Evolutionary conservation across 1,284 basidiomycete species (phyloP).

Genomic region (Farysia itapuensis): DNA sequence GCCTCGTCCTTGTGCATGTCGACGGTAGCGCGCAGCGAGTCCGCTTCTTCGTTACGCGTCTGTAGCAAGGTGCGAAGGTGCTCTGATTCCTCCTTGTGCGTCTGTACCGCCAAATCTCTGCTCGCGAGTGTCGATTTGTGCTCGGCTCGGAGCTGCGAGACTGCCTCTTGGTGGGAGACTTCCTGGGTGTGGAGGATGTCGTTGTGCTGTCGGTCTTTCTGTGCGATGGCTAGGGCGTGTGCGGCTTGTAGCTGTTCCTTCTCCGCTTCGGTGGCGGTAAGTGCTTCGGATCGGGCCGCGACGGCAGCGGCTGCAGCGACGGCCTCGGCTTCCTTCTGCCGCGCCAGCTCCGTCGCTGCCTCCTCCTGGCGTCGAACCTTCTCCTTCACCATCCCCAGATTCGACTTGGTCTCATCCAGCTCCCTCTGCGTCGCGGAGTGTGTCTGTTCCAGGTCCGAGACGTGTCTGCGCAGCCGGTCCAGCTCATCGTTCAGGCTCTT

Average conservation of each 20-base stretch:
- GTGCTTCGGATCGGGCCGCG: conserved; percentile 29
- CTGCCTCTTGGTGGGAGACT: conserved; percentile 13
- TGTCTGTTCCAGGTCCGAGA: conserved; percentile 13
- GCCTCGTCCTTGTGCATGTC: conserved; percentile 2
- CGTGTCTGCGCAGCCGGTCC: conserved; percentile 19
- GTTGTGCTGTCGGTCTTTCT: conserved; percentile 35
- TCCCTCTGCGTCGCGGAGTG: conserved; percentile 18
- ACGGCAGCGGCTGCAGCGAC: conserved; percentile 30
- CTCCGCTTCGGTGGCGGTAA: conserved; percentile 30
- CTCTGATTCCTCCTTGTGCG: background rate
- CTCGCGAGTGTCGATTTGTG: conserved; percentile 31
- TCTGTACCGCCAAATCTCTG: conserved; percentile 13
- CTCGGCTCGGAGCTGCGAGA: conserved; percentile 25
- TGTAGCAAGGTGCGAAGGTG: background rate
- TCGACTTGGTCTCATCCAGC: conserved; percentile 25
- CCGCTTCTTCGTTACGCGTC: too few species aligned
- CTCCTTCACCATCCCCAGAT: conserved; percentile 28
- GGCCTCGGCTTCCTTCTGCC: conserved; percentile 30
- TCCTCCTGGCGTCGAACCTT: conserved; percentile 36
- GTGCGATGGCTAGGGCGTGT: conserved; percentile 19
- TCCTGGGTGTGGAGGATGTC: conserved; percentile 37
- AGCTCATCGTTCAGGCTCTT: conserved; percentile 19
- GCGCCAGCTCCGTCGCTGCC: conserved; percentile 16
- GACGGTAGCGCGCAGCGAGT: too few species aligned
- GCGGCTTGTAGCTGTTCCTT: conserved; percentile 30